These are phyloP conservation scores for Psilocybe mexicana DNA, from an alignment of 1,284 basidiomycete genomes.

Conservation along the genomic window DNA sequence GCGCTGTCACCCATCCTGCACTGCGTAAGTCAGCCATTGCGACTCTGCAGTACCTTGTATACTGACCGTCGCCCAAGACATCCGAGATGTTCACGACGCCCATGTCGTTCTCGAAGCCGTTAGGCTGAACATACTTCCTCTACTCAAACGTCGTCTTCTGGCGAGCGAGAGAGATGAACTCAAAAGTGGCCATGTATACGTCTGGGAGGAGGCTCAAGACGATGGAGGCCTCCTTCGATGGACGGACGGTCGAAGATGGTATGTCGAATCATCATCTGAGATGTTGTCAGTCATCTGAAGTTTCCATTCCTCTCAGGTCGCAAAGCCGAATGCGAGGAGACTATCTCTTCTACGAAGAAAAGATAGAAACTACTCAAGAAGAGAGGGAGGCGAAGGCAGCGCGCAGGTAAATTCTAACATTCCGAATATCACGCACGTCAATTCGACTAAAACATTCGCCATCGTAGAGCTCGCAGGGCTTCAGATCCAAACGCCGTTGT, in stretches of 20 bases:
- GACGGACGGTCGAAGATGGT: slow-evolving; percentile 79
- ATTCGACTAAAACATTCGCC: neutral
- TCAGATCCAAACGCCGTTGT: slow-evolving; percentile 58
- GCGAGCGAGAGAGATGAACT: slow-evolving; percentile 68
- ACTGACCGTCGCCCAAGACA: slow-evolving; percentile 43
- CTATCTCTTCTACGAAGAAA: slow-evolving; percentile 78
- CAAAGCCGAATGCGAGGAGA: slow-evolving; percentile 81
- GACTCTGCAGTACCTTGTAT: slow-evolving; percentile 15
- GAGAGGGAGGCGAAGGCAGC: slow-evolving; percentile 75
- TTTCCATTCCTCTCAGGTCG: slow-evolving; percentile 49
- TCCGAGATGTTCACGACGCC: slow-evolving; percentile 70
- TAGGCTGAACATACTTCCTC: slow-evolving; percentile 63
- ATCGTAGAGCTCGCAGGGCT: slow-evolving; percentile 56
- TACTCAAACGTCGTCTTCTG: slow-evolving; percentile 68
- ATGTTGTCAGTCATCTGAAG: neutral
- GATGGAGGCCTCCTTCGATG: slow-evolving; percentile 74
- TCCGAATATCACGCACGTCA: neutral
- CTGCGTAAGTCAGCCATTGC: slow-evolving; percentile 45
- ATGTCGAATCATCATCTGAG: slow-evolving; percentile 18
- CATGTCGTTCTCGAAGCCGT: slow-evolving; percentile 76
- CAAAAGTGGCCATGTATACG: slow-evolving; percentile 71
- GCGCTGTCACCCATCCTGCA: slow-evolving; percentile 53
- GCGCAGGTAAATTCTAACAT: slow-evolving; percentile 51
- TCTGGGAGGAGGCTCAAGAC: slow-evolving; percentile 81
- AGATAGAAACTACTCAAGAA: slow-evolving; percentile 72